phyloP scores from a whole-genome alignment of 371 early-diverging fungal genomes.

The Chytridiales sp. region DNA sequence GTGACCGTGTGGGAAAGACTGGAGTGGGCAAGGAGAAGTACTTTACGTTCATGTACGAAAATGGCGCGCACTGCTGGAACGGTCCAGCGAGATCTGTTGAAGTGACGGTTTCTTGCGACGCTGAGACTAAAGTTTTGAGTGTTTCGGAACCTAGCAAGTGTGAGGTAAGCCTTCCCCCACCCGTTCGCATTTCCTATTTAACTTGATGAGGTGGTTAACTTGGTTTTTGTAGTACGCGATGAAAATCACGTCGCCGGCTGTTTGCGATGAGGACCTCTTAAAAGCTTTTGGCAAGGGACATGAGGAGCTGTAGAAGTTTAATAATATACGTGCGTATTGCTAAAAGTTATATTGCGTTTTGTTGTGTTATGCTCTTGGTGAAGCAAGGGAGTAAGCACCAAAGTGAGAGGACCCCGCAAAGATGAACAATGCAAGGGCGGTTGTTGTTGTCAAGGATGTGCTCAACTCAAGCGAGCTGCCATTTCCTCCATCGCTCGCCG shows the following conservation, averaged over 20 bases:
- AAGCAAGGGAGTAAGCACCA: too few species aligned
- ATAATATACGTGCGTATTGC: too few species aligned
- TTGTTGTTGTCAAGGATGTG: too few species aligned
- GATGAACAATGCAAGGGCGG: too few species aligned
- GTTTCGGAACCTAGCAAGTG: slow-evolving; percentile 91
- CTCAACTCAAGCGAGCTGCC: too few species aligned
- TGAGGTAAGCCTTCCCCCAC: slow-evolving; percentile 42
- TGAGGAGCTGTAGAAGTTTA: too few species aligned
- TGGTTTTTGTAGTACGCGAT: slow-evolving; percentile 17
- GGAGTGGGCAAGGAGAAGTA: slow-evolving; percentile 36
- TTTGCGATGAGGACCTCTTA: slow-evolving; percentile 12
- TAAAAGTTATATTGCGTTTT: too few species aligned
- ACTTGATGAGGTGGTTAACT: not conserved
- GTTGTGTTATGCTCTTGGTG: too few species aligned
- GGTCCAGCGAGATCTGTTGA: slow-evolving; percentile 79
- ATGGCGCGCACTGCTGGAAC: slow-evolving; percentile 90
- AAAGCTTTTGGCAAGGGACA: too few species aligned
- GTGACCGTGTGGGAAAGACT: slow-evolving; percentile 17
- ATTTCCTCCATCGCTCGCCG: too few species aligned
- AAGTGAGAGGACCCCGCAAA: too few species aligned
- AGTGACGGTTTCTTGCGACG: slow-evolving; percentile 65
- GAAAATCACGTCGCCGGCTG: slow-evolving; percentile 21
- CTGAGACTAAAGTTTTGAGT: slow-evolving; percentile 61
- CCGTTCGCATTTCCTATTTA: too few species aligned
- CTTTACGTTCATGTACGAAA: slow-evolving; percentile 59